Evolutionary conservation across 2,329 filamentous ascomycete genomes (phyloP), one percentile per base, ranked within the genome.

Genomic region (Fusarium verrucosum): DNA sequence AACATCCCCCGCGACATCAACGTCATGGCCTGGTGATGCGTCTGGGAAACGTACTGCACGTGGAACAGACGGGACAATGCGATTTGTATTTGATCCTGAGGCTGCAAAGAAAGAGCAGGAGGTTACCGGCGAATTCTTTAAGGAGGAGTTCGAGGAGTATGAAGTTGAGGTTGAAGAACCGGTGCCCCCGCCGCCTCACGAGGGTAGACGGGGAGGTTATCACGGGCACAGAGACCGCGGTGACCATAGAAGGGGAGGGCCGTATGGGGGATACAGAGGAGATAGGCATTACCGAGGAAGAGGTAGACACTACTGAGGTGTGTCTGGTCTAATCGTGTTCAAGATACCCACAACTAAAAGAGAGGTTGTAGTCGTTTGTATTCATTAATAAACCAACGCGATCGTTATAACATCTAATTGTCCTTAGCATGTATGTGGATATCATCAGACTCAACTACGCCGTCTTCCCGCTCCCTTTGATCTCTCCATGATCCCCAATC

Each of bases 31-130:
- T 2, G 77, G 77, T 9, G 74, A 77, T 30, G 67, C 73, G 3
- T 71, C 74, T 1, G 70, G 73, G 13, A 66, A 71, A 10, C 66
- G 76, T 2, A 72, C 75, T 7, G 75, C 75, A 71, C 62, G 81
- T 77, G 68, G 81, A 73, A 76, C 84, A 70, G 89, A 92, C 20
- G 91, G 91, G 8, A 96, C 94, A 0, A 87, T 96, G 66, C 87
- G 95, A 8, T 98, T 97, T 75, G 92, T 97, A 77, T 89, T 98
- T 44, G 91, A 97, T 65, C 87, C 89, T 0, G 89, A 90, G 51
- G 85, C 89, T 45, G 93, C 93, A 3, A 84, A 85, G 42, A 82
- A 83, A 16, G 95, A 99, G 77, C 86, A 87, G 69, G 83, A 84
- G 13, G 82, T 84, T 13, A 89, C 94, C 3, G 83, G 83, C 5